Base-by-base conservation (phyloP, 495 filamentous ascomycete genomes). In the Podospora bellae-mahoneyi region DNA sequence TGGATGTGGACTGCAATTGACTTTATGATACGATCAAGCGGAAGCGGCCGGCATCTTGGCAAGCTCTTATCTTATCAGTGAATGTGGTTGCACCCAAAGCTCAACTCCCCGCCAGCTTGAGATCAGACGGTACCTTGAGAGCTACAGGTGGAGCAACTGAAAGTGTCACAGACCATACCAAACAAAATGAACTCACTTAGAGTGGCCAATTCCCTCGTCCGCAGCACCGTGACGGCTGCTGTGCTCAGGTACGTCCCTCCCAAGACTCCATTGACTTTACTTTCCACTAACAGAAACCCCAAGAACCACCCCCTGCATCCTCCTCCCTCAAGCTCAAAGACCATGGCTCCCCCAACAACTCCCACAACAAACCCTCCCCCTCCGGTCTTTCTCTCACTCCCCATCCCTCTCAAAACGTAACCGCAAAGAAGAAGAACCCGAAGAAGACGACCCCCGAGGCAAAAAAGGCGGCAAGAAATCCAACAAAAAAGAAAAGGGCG, bases 171-270 rank as follows among this genome's bases (percentile, higher is more conserved):
- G 18, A 48, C 20, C 32, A 28, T 6, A 64, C 3, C 53, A 63
- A 28, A 58, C 68, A 65, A 32, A 48, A 77, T 77, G 75, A 75
- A 68, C 19, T 20, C n/a, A 55, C 16, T 72, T 23, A 69, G 67
- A 53, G 66, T 66, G 28, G 69, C 69, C 64, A 76, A 71, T 64
- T 57, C 60, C 59, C 56, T 76, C 20, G 23, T 76, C 57, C 68
- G 71, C 68, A 64, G 60, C 64, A 71, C 58, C 58, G 18, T 10
- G 15, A 48, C 39, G 13, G 39, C 27, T 10, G 55, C 59, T 5
- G 13, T 64, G 15, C 32, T 57, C 20, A 55, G 30, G 23, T 39
- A 64, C 13, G 28, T 70, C 18, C 57, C 64, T 39, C 55, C 71
- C 71, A 70, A 18, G 23, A 30, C 23, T 44, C 39, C 55, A 69